A percentile compares a stretch with the other conserved stretches of the same genome.
These are phyloP conservation scores for Penicillium herquei DNA, from an alignment of 495 filamentous ascomycete genomes.

Conservation along the genomic window DNA sequence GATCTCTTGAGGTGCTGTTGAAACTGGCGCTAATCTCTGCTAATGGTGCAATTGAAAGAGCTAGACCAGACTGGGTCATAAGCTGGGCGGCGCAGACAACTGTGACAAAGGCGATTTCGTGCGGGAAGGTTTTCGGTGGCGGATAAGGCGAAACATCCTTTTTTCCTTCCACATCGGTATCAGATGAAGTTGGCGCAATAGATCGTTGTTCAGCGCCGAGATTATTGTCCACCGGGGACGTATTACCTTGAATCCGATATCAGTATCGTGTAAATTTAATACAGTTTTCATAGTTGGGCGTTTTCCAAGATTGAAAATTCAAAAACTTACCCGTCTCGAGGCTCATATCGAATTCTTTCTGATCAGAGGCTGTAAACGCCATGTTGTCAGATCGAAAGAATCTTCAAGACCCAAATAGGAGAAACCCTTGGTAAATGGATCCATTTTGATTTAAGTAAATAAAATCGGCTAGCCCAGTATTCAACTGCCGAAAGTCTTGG, in stretches of 20 bases:
- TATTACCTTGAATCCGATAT: background rate
- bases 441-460: no score
- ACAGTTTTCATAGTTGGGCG: no score
- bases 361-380: background rate
- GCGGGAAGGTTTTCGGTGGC: conserved; percentile 4
- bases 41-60: conserved; percentile 14
- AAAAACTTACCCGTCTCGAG: background rate
- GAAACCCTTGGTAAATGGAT: background rate
- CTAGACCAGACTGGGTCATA: conserved; percentile 17
- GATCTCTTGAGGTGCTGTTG: conserved; percentile 18
- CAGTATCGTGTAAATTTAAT: background rate
- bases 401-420: background rate
- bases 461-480: no score
- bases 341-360: background rate
- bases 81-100: conserved; percentile 17
- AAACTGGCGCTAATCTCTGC: conserved; percentile 12
- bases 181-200: background rate
- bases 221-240: background rate
- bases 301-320: no score
- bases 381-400: background rate
- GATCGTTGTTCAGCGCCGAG: background rate
- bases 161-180: conserved; percentile 8
- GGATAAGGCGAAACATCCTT: background rate
- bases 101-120: conserved; percentile 12
- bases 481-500: background rate